Conservation (phyloP, 306 rosid genomes). For the Albizia julibrissin region DNA sequence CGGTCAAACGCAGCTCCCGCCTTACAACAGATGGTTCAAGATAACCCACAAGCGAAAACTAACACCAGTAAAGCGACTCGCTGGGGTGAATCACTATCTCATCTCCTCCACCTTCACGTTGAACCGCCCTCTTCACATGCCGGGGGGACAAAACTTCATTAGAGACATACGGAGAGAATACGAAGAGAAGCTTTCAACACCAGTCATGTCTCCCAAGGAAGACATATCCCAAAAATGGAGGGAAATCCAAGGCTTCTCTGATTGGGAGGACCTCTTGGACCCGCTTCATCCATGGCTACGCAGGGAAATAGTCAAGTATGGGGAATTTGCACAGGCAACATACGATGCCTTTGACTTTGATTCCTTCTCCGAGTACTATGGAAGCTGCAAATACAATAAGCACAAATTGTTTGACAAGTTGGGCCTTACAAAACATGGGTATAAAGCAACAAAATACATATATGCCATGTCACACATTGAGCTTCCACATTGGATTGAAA, state of each 20-base stretch:
- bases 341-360: conserved; percentile 74
- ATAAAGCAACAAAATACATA: conserved; percentile 50
- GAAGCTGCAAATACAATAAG: conserved; percentile 59
- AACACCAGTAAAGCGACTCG: conserved; percentile 33
- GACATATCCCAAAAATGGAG: conserved; percentile 53
- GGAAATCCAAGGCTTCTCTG: conserved; percentile 50
- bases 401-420: conserved; percentile 45
- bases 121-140: conserved; percentile 35
- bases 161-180: conserved; percentile 3
- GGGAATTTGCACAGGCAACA: conserved; percentile 76
- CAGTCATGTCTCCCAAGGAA: conserved; percentile 61
- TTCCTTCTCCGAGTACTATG: conserved; percentile 58
- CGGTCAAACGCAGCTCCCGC: conserved; percentile 25
- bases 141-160: neutral
- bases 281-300: conserved; percentile 65
- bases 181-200: conserved; percentile 47
- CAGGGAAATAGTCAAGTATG: conserved; percentile 67
- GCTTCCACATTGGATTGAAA: conserved; percentile 65
- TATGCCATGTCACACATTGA: conserved; percentile 68
- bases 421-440: conserved; percentile 47
- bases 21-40: conserved; percentile 34
- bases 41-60: conserved; percentile 30
- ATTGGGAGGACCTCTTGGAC: conserved; percentile 55
- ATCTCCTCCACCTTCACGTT: conserved; percentile 50
- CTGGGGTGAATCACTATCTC: conserved; percentile 51